Percentiles rank a stretch among this genome's conserved stretches.
These are phyloP conservation scores for Magnaporthiopsis poae DNA, from an alignment of 2,329 filamentous ascomycete genomes.

Conservation along the genomic window DNA sequence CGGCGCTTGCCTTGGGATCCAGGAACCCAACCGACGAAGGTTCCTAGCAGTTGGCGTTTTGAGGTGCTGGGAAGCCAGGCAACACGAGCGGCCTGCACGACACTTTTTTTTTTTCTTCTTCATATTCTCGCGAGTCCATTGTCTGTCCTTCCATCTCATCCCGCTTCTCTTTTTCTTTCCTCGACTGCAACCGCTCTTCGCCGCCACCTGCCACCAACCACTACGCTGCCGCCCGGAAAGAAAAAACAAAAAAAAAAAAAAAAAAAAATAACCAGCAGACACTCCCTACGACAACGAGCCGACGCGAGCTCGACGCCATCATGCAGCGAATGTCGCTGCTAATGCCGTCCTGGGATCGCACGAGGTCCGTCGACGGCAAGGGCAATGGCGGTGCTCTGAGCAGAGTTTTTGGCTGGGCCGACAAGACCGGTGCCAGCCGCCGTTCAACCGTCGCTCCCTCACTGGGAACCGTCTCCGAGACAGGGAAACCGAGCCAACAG, in stretches of 20 bases:
- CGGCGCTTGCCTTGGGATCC: not conserved
- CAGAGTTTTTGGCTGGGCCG: constrained; percentile 50
- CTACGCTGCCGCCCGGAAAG: not conserved
- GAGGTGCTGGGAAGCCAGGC: not conserved
- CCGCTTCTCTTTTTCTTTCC: not conserved
- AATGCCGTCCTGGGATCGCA: constrained; percentile 29
- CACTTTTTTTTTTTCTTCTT: not conserved
- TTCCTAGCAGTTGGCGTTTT: not conserved
- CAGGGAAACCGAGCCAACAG: not conserved
- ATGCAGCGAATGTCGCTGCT: constrained; percentile 39
- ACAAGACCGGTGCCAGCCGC: constrained; percentile 39
- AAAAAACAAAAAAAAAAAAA: not conserved
- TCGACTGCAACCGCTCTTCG: not conserved
- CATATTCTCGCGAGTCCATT: not conserved
- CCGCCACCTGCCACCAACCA: not conserved
- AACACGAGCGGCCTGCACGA: not conserved
- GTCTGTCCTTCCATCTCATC: too few relatives aligned
- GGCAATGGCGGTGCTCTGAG: constrained; percentile 6
- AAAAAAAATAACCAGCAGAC: not conserved
- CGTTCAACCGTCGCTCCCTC: constrained; percentile 1
- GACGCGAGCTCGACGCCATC: constrained; percentile 11
- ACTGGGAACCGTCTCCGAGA: not conserved
- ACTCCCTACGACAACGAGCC: not conserved
- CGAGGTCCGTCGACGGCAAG: constrained; percentile 15
- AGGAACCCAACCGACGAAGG: not conserved